phyloP scores from a whole-genome alignment of 306 rosid genomes.

The Calophaca sinica region DNA sequence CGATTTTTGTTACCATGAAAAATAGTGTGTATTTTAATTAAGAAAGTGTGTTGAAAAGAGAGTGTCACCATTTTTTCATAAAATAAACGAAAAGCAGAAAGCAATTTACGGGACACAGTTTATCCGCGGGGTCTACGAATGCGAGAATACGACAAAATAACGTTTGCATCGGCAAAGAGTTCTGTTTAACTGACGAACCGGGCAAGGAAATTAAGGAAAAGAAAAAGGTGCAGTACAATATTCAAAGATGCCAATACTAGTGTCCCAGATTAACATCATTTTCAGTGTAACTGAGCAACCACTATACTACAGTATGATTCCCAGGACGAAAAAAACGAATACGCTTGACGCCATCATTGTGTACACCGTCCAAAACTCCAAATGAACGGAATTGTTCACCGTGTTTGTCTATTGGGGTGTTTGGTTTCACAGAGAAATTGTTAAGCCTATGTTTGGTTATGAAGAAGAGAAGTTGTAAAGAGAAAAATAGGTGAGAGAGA shows the following conservation, averaged over 20 bases:
- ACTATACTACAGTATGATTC: conserved; percentile 14
- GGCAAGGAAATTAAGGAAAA: neutral
- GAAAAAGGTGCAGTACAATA: neutral
- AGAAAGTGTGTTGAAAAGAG: too few relatives aligned
- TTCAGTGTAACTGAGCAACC: conserved; percentile 27
- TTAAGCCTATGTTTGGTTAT: too few relatives aligned
- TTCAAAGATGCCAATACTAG: neutral
- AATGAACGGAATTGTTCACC: neutral
- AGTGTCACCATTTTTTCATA: too few relatives aligned
- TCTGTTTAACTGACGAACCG: conserved; percentile 11
- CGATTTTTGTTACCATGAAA: too few relatives aligned
- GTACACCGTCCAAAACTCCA: conserved; percentile 3
- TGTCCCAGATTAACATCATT: conserved; percentile 5
- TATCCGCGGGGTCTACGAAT: conserved; percentile 7
- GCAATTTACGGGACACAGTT: too few relatives aligned
- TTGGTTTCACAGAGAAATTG: too few relatives aligned
- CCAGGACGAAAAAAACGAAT: neutral
- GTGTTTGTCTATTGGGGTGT: neutral
- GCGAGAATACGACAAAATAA: conserved; percentile 45
- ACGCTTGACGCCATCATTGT: conserved; percentile 4
- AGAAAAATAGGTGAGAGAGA: too few relatives aligned
- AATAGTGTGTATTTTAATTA: too few relatives aligned
- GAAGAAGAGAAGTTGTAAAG: too few relatives aligned
- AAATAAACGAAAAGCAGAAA: too few relatives aligned
- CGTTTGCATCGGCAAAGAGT: conserved; percentile 31